phyloP scores from a whole-genome alignment of 345 rosid species.

The Heritiera fomes region DNA sequence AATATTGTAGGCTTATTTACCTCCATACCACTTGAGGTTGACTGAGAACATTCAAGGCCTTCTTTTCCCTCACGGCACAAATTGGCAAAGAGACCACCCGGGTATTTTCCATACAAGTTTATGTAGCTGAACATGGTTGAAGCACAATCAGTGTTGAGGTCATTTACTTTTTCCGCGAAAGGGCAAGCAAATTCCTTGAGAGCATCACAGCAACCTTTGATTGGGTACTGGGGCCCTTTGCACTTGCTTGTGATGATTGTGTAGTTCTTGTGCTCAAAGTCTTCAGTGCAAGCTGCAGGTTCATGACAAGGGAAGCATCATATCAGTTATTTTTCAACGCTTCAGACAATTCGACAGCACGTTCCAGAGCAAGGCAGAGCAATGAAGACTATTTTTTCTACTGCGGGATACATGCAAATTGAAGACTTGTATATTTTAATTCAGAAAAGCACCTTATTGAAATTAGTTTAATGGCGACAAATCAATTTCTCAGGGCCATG shows the following conservation, averaged over 20 bases:
- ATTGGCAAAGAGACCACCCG: slow-evolving; percentile 78
- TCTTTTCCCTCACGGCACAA: slow-evolving; percentile 56
- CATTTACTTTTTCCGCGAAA: slow-evolving; percentile 48
- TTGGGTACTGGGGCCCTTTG: slow-evolving; percentile 75
- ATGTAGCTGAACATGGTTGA: slow-evolving; percentile 86
- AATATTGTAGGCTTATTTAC: slow-evolving; percentile 14
- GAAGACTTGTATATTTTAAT: not conserved
- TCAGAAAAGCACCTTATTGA: not conserved
- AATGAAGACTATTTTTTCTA: not conserved
- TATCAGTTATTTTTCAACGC: not conserved
- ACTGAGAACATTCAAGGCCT: slow-evolving; percentile 56
- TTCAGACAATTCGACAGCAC: not conserved
- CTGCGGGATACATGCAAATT: not conserved
- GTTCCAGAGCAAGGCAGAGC: not conserved
- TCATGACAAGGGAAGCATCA: not conserved
- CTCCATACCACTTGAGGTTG: not conserved
- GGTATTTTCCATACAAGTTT: slow-evolving; percentile 71
- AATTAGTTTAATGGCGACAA: not conserved
- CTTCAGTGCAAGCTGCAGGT: slow-evolving; percentile 51
- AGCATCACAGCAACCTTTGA: slow-evolving; percentile 51
- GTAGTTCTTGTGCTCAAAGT: slow-evolving; percentile 65
- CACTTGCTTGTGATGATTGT: slow-evolving; percentile 60
- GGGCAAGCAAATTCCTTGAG: slow-evolving; percentile 70
- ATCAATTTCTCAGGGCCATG: not conserved
- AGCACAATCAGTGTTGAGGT: slow-evolving; percentile 54